Conservation (phyloP, 1,284 basidiomycete species). For the Chalciporus sp. region DNA sequence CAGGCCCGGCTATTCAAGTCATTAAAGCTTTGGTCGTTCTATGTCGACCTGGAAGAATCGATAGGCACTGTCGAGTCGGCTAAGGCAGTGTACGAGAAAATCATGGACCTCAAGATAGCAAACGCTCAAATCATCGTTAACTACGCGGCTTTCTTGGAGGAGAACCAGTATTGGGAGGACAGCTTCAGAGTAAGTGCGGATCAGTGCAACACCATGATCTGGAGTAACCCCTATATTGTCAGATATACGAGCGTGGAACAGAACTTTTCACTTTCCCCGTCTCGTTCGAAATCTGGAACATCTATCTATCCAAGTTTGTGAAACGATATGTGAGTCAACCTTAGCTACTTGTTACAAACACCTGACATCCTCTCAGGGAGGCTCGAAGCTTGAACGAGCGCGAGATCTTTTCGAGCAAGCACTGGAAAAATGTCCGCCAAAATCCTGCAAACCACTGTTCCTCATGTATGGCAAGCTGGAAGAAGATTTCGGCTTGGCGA, state of each 20-base stretch:
- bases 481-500: slow-evolving; percentile 94
- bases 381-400: slow-evolving; percentile 91
- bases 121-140: slow-evolving; percentile 98
- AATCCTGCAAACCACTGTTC: slow-evolving; percentile 94
- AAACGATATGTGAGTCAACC: slow-evolving; percentile 83
- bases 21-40: slow-evolving; percentile 98
- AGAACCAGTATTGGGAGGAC: slow-evolving; percentile 98
- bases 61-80: slow-evolving; percentile 92
- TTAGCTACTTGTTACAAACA: not conserved
- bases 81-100: slow-evolving; percentile 95
- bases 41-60: slow-evolving; percentile 96
- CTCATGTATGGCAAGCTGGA: slow-evolving; percentile 95
- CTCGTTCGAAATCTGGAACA: slow-evolving; percentile 99
- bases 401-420: slow-evolving; percentile 98
- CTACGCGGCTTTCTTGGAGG: slow-evolving; percentile 95
- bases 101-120: slow-evolving; percentile 96
- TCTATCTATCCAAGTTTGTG: slow-evolving; percentile 96
- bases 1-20: slow-evolving; percentile 96
- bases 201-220: not conserved
- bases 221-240: slow-evolving; percentile 2
- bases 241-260: slow-evolving; percentile 96
- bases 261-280: slow-evolving; percentile 98
- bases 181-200: slow-evolving; percentile 87
- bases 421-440: slow-evolving; percentile 92
- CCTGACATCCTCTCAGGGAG: slow-evolving; percentile 57